phyloP scores from a whole-genome alignment of 2,329 filamentous ascomycete genomes.

The Fusarium irregulare region DNA sequence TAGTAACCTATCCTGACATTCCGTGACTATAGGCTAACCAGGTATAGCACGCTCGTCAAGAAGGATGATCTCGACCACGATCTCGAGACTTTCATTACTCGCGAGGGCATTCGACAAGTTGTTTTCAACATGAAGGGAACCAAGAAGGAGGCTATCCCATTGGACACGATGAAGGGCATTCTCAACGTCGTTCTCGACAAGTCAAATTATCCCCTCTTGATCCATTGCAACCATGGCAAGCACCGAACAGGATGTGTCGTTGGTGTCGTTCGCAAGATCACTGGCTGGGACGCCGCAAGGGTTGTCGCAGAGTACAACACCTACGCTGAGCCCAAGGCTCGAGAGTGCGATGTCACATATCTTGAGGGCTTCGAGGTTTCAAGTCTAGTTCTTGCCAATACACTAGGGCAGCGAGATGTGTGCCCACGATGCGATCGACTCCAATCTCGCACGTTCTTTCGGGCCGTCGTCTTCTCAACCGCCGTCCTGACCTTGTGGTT shows the following conservation, averaged over 20 bases:
- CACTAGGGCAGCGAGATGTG: conserved; percentile 1
- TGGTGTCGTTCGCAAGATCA: conserved; percentile 79
- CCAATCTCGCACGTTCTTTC: conserved; percentile 54
- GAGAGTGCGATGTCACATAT: conserved; percentile 70
- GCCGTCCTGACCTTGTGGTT: conserved; percentile 59
- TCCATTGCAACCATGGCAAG: conserved; percentile 96
- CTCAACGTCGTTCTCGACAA: conserved; percentile 77
- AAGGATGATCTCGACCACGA: conserved; percentile 67
- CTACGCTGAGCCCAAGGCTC: conserved; percentile 70
- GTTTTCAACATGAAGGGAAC: conserved; percentile 87
- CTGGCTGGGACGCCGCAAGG: conserved; percentile 71
- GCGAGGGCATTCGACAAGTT: conserved; percentile 76
- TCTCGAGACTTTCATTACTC: conserved; percentile 70
- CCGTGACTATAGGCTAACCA: conserved; percentile 25
- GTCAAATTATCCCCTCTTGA: conserved; percentile 80
- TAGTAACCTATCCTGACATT: conserved; percentile 50
- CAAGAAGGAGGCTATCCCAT: conserved; percentile 79
- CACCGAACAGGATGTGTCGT: conserved; percentile 93
- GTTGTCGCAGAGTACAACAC: conserved; percentile 79
- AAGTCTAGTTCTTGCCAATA: conserved; percentile 46
- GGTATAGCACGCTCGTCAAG: conserved; percentile 68
- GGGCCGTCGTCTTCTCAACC: conserved; percentile 57
- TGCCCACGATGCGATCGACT: conserved; percentile 34
- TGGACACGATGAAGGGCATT: conserved; percentile 75
- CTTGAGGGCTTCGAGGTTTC: conserved; percentile 63